Evolutionary conservation across 495 filamentous ascomycete species (phyloP).

Genomic region (Penicillium maclennaniae): DNA sequence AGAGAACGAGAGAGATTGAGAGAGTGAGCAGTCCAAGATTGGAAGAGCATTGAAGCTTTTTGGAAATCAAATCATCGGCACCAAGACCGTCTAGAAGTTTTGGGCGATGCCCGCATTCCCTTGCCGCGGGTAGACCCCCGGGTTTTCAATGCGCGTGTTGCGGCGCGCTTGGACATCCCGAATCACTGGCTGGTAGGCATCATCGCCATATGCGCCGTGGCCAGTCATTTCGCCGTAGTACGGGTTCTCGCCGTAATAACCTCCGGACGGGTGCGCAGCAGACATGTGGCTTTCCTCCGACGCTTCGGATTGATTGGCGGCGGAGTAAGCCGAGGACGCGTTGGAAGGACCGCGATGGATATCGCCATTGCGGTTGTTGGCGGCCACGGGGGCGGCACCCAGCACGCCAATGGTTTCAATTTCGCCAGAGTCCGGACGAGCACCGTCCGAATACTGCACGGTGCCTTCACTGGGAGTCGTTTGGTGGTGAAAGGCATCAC

Average conservation of each 20-base stretch:
- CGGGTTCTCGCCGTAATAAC: constrained; percentile 51
- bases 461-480: constrained; percentile 67
- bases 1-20: background rate
- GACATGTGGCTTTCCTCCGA: constrained; percentile 70
- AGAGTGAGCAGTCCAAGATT: background rate
- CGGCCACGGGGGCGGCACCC: constrained; percentile 62
- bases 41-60: constrained; percentile 11
- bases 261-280: constrained; percentile 39
- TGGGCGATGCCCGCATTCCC: constrained; percentile 94
- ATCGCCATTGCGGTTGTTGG: constrained; percentile 57
- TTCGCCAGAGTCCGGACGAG: constrained; percentile 58
- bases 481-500: constrained; percentile 52
- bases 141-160: constrained; percentile 92
- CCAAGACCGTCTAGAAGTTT: constrained; percentile 66
- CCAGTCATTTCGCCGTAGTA: constrained; percentile 53
- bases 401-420: constrained; percentile 72
- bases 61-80: background rate
- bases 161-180: constrained; percentile 87
- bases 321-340: constrained; percentile 93
- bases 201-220: constrained; percentile 55
- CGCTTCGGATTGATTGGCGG: constrained; percentile 73
- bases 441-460: constrained; percentile 62
- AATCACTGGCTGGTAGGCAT: constrained; percentile 74
- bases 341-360: constrained; percentile 92
- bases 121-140: constrained; percentile 79